Evolutionary conservation across 1,139 yeast species (phyloP).

Genomic region (Yamadazyma jaroonii): DNA sequence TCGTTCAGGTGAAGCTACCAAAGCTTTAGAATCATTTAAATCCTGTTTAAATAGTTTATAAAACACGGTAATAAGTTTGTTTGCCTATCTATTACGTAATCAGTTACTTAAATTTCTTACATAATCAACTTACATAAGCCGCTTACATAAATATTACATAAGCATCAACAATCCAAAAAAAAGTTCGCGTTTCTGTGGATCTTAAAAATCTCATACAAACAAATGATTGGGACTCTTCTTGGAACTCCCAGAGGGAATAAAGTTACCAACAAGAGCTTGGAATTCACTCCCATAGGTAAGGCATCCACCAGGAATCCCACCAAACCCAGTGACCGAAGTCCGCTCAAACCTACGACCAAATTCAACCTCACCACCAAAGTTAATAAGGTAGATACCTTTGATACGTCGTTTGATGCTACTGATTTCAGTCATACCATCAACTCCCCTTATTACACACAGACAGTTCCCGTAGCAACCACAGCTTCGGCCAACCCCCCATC

Average conservation of each 20-base stretch:
- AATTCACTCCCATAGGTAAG: constrained; percentile 45
- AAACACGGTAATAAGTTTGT: no score
- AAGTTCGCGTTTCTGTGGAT: constrained; percentile 5
- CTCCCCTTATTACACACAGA: neutral
- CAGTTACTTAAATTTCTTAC: no score
- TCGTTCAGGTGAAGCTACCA: constrained; percentile 59
- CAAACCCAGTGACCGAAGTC: constrained; percentile 1
- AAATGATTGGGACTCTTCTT: constrained; percentile 15
- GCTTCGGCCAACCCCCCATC: neutral
- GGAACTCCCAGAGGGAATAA: constrained; percentile 26
- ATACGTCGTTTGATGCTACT: constrained; percentile 35
- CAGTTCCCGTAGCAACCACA: neutral
- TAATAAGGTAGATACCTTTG: constrained; percentile 13
- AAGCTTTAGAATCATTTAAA: constrained; percentile 58
- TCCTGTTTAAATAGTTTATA: constrained; percentile 19
- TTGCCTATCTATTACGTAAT: no score
- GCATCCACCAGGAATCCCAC: constrained; percentile 1
- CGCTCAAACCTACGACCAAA: constrained; percentile 10
- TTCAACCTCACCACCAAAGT: constrained; percentile 9
- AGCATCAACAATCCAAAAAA: no score
- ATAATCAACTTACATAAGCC: no score
- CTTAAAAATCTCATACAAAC: constrained; percentile 1
- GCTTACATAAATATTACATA: no score
- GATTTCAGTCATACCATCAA: constrained; percentile 13
- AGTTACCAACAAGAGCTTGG: constrained; percentile 17